Conservation (phyloP, 129 eudicot genomes). For the Escallonia herrerae region DNA sequence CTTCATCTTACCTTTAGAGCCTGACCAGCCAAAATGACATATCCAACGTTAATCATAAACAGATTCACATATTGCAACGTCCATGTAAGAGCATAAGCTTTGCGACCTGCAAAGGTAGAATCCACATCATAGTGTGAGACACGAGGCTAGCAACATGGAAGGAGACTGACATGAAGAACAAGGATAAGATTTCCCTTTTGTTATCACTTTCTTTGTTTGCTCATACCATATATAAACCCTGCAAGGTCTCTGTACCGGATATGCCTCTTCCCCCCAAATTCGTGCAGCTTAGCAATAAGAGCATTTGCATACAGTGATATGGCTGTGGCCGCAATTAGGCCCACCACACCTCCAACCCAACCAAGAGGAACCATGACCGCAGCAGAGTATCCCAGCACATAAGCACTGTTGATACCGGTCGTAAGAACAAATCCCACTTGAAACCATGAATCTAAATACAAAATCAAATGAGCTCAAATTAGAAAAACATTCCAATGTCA, state of each 20-base stretch:
- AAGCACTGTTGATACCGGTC: conserved; percentile 91
- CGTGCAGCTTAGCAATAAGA: conserved; percentile 80
- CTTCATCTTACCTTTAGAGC: conserved; percentile 61
- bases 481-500: neutral
- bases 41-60: conserved; percentile 90
- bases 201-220: neutral
- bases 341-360: conserved; percentile 85
- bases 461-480: conserved; percentile 3
- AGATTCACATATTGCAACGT: conserved; percentile 74
- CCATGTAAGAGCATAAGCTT: conserved; percentile 83
- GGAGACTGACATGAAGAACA: neutral
- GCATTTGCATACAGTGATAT: conserved; percentile 73
- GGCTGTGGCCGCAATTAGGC: conserved; percentile 54
- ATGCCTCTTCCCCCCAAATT: conserved; percentile 85
- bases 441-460: conserved; percentile 77
- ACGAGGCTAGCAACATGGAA: neutral
- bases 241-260: conserved; percentile 97
- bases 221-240: conserved; percentile 76
- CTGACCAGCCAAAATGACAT: conserved; percentile 74
- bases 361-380: conserved; percentile 90
- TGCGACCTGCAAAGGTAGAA: conserved; percentile 44
- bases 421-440: conserved; percentile 94
- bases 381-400: conserved; percentile 84
- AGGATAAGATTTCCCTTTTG: neutral
- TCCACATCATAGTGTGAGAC: neutral